These are phyloP conservation scores for Graphiopsis chlorocephala DNA, from an alignment of 2,329 filamentous ascomycete genomes.

Conservation along the genomic window DNA sequence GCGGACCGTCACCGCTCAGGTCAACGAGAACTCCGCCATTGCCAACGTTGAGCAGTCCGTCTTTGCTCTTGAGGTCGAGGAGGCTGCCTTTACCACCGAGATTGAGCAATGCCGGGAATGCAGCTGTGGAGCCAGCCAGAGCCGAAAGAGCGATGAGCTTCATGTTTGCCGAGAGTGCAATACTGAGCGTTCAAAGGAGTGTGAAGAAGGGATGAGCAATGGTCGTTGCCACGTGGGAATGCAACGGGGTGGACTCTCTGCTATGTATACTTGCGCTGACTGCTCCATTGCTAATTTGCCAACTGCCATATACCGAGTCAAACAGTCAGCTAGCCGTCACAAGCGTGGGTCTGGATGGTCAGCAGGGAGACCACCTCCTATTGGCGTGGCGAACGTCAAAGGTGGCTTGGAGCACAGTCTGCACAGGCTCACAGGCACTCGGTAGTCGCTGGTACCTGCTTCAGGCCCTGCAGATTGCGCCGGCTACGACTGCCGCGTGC, in stretches of 20 bases:
- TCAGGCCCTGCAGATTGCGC: not conserved
- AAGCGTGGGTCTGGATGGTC: not conserved
- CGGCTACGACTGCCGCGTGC: not conserved
- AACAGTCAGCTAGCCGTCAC: not conserved
- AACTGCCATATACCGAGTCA: not conserved
- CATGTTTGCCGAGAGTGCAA: not conserved
- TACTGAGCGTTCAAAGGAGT: not conserved
- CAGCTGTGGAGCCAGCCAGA: conserved; percentile 9
- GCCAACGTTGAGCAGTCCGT: conserved; percentile 17
- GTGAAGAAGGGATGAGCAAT: not conserved
- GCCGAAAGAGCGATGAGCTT: conserved; percentile 6
- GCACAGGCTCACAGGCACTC: not conserved
- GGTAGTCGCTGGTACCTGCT: not conserved
- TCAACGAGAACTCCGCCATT: not conserved
- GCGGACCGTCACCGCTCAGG: conserved; percentile 12
- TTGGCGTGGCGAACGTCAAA: not conserved
- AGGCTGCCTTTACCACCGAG: conserved; percentile 15
- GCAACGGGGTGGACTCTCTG: not conserved
- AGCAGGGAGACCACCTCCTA: not conserved
- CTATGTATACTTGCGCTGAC: not conserved
- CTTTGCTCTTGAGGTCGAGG: conserved; percentile 20
- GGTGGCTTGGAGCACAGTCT: not conserved
- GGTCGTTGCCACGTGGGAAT: not conserved
- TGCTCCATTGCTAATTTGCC: not conserved
- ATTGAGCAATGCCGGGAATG: conserved; percentile 15